phyloP scores from a whole-genome alignment of 78 protist genomes.

The Isochrysis galbana region DNA sequence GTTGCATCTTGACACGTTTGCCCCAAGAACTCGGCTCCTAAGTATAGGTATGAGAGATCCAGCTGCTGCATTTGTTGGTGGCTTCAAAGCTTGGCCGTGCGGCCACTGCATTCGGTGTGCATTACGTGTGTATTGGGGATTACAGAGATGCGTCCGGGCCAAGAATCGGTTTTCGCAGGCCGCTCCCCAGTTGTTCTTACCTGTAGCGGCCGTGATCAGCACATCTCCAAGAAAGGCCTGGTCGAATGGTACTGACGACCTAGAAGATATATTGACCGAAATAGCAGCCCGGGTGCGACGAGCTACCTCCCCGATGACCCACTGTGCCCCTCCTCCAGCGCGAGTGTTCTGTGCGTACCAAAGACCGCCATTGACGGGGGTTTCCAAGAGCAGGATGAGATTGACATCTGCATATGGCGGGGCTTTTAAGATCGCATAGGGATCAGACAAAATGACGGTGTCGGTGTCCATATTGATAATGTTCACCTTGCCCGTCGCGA shows the following conservation, averaged over 20 bases:
- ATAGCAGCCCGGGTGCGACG: background rate
- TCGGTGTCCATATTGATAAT: background rate
- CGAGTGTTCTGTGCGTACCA: background rate
- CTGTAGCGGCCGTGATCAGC: background rate
- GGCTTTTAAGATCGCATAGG: background rate
- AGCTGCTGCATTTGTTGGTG: no score
- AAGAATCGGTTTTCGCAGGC: background rate
- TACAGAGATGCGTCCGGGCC: background rate
- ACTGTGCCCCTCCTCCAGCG: background rate
- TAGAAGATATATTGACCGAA: no score
- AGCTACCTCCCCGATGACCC: slow-evolving; percentile 11
- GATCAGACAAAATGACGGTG: background rate
- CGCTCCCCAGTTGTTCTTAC: background rate
- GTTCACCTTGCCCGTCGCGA: background rate
- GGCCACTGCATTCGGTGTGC: no score
- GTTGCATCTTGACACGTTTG: no score
- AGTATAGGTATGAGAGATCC: no score
- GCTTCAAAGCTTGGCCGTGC: no score
- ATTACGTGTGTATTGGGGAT: no score
- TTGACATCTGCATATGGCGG: background rate
- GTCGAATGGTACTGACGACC: background rate
- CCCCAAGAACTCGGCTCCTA: no score
- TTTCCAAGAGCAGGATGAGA: background rate
- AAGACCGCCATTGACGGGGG: background rate
- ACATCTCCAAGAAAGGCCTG: background rate